Evolutionary conservation across 768 basidiomycete species (phyloP).

Genomic region (Megacollybia marginata): DNA sequence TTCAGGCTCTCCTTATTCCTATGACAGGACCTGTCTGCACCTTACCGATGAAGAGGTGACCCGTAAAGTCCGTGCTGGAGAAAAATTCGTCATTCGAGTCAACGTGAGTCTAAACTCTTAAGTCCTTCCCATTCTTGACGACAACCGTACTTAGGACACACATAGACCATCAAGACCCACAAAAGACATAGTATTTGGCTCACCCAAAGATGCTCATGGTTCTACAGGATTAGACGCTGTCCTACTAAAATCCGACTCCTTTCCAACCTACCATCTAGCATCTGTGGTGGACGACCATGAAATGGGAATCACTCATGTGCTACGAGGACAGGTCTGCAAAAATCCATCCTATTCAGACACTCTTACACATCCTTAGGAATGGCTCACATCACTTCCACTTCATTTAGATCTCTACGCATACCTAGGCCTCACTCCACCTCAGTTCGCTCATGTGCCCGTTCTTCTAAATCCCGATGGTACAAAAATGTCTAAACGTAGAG

Average conservation of each 20-base stretch:
- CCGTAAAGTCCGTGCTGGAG: slow-evolving; percentile 63
- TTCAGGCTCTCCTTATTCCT: slow-evolving; percentile 68
- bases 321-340: slow-evolving; percentile 75
- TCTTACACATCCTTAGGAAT: slow-evolving; percentile 54
- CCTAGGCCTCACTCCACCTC: slow-evolving; percentile 61
- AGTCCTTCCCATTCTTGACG: background rate
- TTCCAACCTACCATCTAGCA: slow-evolving; percentile 95
- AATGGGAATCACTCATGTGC: slow-evolving; percentile 94
- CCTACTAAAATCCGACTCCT: slow-evolving; percentile 84
- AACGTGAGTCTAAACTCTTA: slow-evolving; percentile 50
- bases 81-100: slow-evolving; percentile 78
- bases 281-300: slow-evolving; percentile 93
- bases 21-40: slow-evolving; percentile 85
- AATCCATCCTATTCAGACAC: background rate
- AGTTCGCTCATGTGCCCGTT: slow-evolving; percentile 88
- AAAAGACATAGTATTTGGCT: slow-evolving; percentile 71
- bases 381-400: slow-evolving; percentile 88
- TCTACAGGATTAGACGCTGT: slow-evolving; percentile 87
- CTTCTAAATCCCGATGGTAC: slow-evolving; percentile 84
- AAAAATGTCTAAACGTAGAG: slow-evolving; percentile 93
- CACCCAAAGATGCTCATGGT: slow-evolving; percentile 63
- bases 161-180: slow-evolving; percentile 46
- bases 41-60: slow-evolving; percentile 82
- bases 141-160: slow-evolving; percentile 38
- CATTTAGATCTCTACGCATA: slow-evolving; percentile 86